Evolutionary conservation across 768 basidiomycete species (phyloP).

Genomic region (Pholiota molesta): DNA sequence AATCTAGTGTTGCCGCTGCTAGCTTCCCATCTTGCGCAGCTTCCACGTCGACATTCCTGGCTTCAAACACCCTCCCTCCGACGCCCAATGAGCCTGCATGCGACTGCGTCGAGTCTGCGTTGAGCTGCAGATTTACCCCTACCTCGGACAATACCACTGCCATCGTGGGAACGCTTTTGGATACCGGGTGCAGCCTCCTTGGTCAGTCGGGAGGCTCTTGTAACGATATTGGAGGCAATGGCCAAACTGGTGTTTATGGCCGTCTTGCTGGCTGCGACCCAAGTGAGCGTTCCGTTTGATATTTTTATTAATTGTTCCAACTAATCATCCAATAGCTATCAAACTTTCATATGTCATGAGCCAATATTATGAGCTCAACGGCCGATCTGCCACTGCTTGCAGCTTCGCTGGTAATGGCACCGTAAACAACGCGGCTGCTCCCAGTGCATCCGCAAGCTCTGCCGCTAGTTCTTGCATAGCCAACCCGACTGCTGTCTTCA

Average conservation of each 20-base stretch:
- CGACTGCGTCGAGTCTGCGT: constrained; percentile 64
- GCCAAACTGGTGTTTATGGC: constrained; percentile 77
- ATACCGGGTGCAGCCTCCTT: constrained; percentile 77
- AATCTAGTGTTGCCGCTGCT: constrained; percentile 42
- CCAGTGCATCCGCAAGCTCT: constrained; percentile 48
- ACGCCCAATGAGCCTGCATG: constrained; percentile 87
- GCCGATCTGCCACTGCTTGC: constrained; percentile 64
- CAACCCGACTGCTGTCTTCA: constrained; percentile 63
- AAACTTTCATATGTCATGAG: constrained; percentile 86
- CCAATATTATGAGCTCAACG: constrained; percentile 69
- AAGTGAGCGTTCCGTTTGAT: constrained; percentile 37
- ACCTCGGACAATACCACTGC: constrained; percentile 59
- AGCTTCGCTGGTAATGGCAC: constrained; percentile 87
- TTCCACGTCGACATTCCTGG: constrained; percentile 59
- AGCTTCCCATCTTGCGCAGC: constrained; percentile 68
- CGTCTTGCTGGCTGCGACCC: constrained; percentile 79
- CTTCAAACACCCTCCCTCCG: constrained; percentile 72
- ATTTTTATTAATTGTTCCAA: background rate
- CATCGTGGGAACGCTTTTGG: constrained; percentile 61
- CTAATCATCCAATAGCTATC: constrained; percentile 47
- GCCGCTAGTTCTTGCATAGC: constrained; percentile 71
- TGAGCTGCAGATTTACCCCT: constrained; percentile 78
- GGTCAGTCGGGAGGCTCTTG: constrained; percentile 66
- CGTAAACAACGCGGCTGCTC: constrained; percentile 58
- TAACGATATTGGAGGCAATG: constrained; percentile 70